phyloP scores from a whole-genome alignment of 2,329 filamentous ascomycete genomes.

The Alternaria panax region DNA sequence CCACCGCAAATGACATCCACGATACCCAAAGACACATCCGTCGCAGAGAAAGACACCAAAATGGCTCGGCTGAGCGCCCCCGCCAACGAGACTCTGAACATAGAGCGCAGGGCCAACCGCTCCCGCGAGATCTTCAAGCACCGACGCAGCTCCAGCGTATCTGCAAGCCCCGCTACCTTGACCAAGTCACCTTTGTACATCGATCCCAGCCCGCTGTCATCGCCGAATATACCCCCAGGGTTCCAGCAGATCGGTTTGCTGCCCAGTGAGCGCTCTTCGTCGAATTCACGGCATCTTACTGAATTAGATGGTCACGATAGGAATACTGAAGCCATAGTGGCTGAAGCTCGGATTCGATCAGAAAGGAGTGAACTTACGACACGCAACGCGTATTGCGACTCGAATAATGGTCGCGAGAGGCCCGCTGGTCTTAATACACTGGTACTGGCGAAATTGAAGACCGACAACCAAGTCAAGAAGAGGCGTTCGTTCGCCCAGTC shows the following conservation, averaged over 20 bases:
- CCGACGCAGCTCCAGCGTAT: background rate
- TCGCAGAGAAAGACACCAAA: background rate
- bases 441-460: background rate
- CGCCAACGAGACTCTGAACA: constrained; percentile 10
- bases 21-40: background rate
- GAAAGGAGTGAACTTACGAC: fast-evolving
- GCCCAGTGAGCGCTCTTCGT: constrained; percentile 12
- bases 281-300: background rate
- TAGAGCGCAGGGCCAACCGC: constrained; percentile 13
- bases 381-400: background rate
- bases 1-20: background rate
- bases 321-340: background rate
- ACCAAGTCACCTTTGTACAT: background rate
- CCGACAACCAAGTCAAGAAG: background rate
- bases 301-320: background rate
- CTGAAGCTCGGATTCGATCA: background rate
- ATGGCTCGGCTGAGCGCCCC: constrained; percentile 22
- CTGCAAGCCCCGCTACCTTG: background rate
- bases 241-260: constrained; percentile 17
- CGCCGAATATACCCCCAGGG: constrained; percentile 10
- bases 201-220: background rate
- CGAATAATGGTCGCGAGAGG: background rate
- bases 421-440: background rate
- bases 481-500: background rate
- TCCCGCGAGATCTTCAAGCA: constrained; percentile 20